Percentiles rank a stretch among this genome's conserved stretches.
phyloP scores from a whole-genome alignment of 2,329 filamentous ascomycete genomes.

The Teratosphaeriaceae sp. region DNA sequence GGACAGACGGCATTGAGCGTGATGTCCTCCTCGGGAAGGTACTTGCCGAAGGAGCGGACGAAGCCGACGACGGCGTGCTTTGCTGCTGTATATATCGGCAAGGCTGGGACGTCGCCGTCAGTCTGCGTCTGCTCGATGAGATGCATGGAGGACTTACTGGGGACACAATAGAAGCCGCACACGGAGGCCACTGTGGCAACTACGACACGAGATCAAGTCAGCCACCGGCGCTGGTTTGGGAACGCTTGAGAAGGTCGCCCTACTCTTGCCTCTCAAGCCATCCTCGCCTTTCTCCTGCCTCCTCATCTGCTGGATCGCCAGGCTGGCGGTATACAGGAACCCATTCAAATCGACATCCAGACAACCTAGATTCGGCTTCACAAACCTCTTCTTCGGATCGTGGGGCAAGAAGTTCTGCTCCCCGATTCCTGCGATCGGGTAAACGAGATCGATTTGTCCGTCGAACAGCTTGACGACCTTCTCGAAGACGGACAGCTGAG shows the following conservation, averaged over 20 bases:
- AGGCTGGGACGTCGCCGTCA: conserved; percentile 16
- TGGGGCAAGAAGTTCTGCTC: conserved; percentile 33
- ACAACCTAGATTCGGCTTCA: conserved; percentile 33
- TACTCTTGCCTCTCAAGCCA: conserved; percentile 35
- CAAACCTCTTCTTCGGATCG: conserved; percentile 23
- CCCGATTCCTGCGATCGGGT: conserved; percentile 36
- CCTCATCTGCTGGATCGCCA: conserved; percentile 40
- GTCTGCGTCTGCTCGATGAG: too few species aligned
- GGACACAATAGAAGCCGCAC: conserved; percentile 38
- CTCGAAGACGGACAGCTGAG: conserved; percentile 32
- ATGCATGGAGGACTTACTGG: conserved; percentile 21
- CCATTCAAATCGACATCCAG: conserved; percentile 38
- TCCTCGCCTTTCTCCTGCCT: conserved; percentile 29
- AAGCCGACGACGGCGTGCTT: conserved; percentile 36
- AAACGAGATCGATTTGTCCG: conserved; percentile 34
- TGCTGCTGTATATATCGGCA: conserved; percentile 39
- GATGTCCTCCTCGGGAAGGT: conserved; percentile 34
- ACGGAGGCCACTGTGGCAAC: conserved; percentile 32
- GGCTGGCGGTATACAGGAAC: conserved; percentile 35
- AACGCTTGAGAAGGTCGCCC: conserved; percentile 14
- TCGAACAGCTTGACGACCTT: conserved; percentile 27
- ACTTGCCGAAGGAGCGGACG: conserved; percentile 36
- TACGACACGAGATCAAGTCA: background rate
- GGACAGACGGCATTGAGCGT: conserved; percentile 39
- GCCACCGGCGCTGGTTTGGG: too few species aligned